Evolutionary conservation across 192 early-diverging fungal genomes (phyloP), one percentile per base, ranked within the genome.

Genomic region (Coemansia interrupta): DNA sequence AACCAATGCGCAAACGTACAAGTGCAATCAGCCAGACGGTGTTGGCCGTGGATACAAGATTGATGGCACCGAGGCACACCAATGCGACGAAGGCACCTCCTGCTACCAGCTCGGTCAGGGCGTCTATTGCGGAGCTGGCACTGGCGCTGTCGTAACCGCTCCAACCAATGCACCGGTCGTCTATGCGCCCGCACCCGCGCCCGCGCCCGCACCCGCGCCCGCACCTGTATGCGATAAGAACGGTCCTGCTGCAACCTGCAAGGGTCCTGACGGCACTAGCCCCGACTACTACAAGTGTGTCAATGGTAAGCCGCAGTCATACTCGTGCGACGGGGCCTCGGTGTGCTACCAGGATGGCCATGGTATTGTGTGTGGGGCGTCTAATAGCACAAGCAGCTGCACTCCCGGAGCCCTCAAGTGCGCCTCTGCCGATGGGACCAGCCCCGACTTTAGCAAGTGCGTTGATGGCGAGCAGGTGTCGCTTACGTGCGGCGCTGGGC

Each of bases 291-390:
- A 43, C 55, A 56, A 47, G 47, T 64, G 63, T 39, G 48, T 41
- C 63, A 28, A 56, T 26, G 63, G 55, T 4, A 19, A 57, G 44
- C 42, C 56, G 23, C 42, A 57, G 28, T 18, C 17, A 14, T 57
- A 30, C 40, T 19, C 43, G 15, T 57, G 56, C 17, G 56, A 43
- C 44, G 56, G 56, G 2, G 5, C 26, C 14, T 64, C 63, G 9
- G 63, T 64, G 24, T 64, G 63, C 47, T 57, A 64, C 63, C 54
- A 64, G 20, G 55, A 64, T n/a, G 54, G 63, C 38, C 26, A 50
- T 23, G 56, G 48, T 22, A 51, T 65, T 44, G 1, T 57, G 6
- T 65, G 63, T 42, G 63, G 63, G 13, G 49, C 32, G 26, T 17
- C 49, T 5, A 38, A 29, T 26, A 45, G 44, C 28, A 57, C 40